Evolutionary conservation across 345 rosid genomes (phyloP).

Genomic region (Eucalyptus dawsonii): DNA sequence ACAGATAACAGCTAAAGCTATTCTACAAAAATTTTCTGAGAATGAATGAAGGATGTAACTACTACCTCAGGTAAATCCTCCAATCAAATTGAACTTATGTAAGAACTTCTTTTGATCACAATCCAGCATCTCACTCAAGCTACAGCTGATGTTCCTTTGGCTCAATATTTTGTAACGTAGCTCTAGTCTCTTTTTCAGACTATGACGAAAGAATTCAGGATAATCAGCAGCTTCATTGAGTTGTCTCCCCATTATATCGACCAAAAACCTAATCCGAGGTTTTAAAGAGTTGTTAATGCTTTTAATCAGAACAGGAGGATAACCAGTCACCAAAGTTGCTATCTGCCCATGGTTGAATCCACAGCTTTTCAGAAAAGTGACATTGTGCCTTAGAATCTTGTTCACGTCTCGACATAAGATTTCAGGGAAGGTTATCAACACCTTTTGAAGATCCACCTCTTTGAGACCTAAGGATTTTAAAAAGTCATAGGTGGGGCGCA

Average conservation of each 20-base stretch:
- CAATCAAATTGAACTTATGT: not conserved
- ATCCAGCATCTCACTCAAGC: constrained; percentile 5
- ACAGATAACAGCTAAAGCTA: not conserved
- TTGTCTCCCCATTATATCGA: constrained; percentile 1
- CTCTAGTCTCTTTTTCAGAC: constrained; percentile 8
- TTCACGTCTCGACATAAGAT: constrained; percentile 1
- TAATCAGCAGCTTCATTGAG: constrained; percentile 3
- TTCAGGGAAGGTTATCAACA: constrained; percentile 3
- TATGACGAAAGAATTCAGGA: constrained; percentile 6
- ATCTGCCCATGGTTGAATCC: constrained; percentile 1
- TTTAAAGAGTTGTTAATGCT: constrained; percentile 5
- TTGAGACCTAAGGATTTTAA: not conserved
- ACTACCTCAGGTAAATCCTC: not conserved
- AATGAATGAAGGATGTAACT: not conserved
- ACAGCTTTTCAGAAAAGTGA: not conserved
- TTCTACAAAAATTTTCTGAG: not conserved
- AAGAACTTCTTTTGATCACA: constrained; percentile 5
- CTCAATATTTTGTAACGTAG: constrained; percentile 2
- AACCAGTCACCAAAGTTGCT: not conserved
- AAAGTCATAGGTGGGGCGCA: constrained; percentile 5
- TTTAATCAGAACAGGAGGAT: constrained; percentile 4
- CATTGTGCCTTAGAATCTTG: constrained; percentile 1
- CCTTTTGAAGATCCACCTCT: not conserved
- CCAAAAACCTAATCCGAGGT: constrained; percentile 7
- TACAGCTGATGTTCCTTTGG: not conserved